Evolutionary conservation across 805 yeast species (phyloP), one percentile per base, ranked within the genome.

Genomic region (Lipomyces lipofer): DNA sequence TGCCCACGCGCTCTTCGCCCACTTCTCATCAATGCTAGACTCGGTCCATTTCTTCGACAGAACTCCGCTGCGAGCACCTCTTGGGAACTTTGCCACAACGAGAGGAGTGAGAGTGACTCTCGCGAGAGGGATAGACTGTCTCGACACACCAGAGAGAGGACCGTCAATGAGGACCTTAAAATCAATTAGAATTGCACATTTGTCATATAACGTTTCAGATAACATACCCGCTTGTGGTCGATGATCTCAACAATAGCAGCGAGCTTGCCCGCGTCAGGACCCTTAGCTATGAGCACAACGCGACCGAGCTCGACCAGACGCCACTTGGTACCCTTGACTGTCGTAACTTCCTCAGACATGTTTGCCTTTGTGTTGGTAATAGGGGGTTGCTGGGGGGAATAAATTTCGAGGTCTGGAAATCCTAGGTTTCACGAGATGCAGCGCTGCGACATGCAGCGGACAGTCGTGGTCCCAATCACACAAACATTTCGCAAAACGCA

Each of bases 261-360:
- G 75, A 94, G 84, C 79, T 89, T 88, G 69, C 86, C 86, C 64
- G 83, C 76, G 70, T 71, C 72, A 64, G 76, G 74, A 72, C 88
- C 88, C 78, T 85, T 82, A 85, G 83, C 82, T 75, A 92, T 75
- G 74, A 92, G 86, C 77, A 91, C 96, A 75, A 94, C 88, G 83
- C 99, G 96, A 78, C 99, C 99, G 75, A 91, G 88, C 84, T 92
- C 97, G 77, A 94, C 99, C 75, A 83, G 84, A 88, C 97, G 89
- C 98, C 98, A 94, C 92, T 88, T 88, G 77, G 96, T 82, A 76
- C 96, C 88, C 82, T 88, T 86, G 78, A 94, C 58, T n/a, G 47
- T 94, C 75, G 86, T 78, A 75, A 89, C 75, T 72, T 78, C 79
- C 66, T 82, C 71, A 70, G 88, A 82, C 88, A 83, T 82, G n/a